A percentile compares a stretch with the other conserved stretches of the same genome.
These are phyloP conservation scores for Trichoderma cornu-damae DNA, from an alignment of 2,329 filamentous ascomycete genomes.

Conservation along the genomic window DNA sequence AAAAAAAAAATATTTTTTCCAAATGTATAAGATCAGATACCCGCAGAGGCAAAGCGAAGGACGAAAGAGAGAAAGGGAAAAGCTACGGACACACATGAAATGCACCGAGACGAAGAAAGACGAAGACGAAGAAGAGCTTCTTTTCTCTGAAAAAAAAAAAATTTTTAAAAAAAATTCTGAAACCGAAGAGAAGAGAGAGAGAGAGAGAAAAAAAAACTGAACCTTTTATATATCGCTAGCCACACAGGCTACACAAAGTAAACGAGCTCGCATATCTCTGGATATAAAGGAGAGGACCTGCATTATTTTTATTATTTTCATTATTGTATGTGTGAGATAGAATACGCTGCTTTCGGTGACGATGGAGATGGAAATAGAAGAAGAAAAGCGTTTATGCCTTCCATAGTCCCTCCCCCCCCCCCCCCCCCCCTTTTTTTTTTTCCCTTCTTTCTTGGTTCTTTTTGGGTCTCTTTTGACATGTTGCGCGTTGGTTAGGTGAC, in stretches of 20 bases:
- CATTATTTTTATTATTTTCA: constrained; percentile 7
- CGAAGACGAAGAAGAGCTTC: not conserved
- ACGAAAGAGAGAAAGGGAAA: not conserved
- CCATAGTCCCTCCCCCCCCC: too few relatives aligned
- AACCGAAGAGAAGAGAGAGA: not conserved
- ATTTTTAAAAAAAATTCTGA: too few relatives aligned
- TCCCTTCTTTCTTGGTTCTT: not conserved
- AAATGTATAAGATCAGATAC: constrained; percentile 19
- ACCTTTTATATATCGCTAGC: constrained; percentile 1
- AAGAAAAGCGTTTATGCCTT: constrained; percentile 15
- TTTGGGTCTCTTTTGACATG: too few relatives aligned
- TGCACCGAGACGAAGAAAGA: not conserved
- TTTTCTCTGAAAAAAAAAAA: not conserved
- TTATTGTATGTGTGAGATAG: constrained; percentile 16
- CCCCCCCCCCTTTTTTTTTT: too few relatives aligned
- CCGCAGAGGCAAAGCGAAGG: constrained; percentile 19
- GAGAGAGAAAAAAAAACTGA: not conserved
- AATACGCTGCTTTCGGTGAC: constrained; percentile 11
- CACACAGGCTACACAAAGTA: not conserved
- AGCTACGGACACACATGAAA: not conserved
- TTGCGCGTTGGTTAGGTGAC: too few relatives aligned
- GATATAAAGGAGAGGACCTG: constrained; percentile 6
- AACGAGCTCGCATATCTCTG: constrained; percentile 4
- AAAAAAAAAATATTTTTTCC: constrained; percentile 8
- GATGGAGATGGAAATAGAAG: constrained; percentile 13